These are phyloP conservation scores for Aspergillus niger DNA, from an alignment of 2,329 filamentous ascomycete genomes.

Conservation along the genomic window DNA sequence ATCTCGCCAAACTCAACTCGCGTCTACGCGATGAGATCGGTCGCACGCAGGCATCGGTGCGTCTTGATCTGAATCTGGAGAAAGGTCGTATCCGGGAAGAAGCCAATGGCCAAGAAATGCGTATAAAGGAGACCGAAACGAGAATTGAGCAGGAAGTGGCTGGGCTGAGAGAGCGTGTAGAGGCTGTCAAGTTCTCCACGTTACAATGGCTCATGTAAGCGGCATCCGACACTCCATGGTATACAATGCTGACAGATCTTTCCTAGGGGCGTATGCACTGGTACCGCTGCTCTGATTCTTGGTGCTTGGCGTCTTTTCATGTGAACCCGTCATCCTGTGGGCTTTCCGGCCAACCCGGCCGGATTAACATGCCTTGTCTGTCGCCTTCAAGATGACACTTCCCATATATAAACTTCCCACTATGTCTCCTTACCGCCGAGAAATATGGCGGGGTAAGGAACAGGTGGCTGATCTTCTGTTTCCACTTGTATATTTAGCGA, in stretches of 20 bases:
- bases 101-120: conserved; percentile 92
- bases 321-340: conserved; percentile 38
- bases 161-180: conserved; percentile 83
- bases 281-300: conserved; percentile 66
- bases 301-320: conserved; percentile 69
- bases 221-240: not conserved
- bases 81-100: conserved; percentile 97
- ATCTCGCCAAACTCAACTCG: conserved; percentile 89
- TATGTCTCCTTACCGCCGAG: not conserved
- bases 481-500: not conserved
- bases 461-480: not conserved
- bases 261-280: conserved; percentile 63
- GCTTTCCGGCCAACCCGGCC: not conserved
- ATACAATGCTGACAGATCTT: conserved; percentile 30
- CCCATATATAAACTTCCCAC: not conserved
- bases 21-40: conserved; percentile 91
- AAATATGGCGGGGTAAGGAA: not conserved
- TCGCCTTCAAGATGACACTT: not conserved
- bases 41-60: conserved; percentile 87
- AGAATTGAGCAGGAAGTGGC: conserved; percentile 98
- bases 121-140: conserved; percentile 98
- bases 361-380: not conserved
- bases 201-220: conserved; percentile 95
- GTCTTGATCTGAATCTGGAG: conserved; percentile 90
- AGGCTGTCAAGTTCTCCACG: conserved; percentile 97